Conservation (phyloP, 2,329 filamentous ascomycete genomes). For the Furcasterigmium furcatum region DNA sequence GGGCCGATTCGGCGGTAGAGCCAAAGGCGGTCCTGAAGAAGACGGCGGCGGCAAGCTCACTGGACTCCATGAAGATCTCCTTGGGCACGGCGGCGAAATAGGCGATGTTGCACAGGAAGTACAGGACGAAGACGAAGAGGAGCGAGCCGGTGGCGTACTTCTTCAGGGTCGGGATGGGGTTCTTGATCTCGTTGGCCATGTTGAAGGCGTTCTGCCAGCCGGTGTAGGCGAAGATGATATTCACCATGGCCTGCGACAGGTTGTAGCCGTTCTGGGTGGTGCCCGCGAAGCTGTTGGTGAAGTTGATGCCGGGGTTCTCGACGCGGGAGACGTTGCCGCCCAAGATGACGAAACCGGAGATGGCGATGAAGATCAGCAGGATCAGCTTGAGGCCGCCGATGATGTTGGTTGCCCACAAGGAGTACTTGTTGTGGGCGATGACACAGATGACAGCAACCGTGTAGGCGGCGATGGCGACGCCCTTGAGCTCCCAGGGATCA, state of each 20-base stretch:
- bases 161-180: slow-evolving; percentile 53
- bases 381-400: slow-evolving; percentile 59
- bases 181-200: slow-evolving; percentile 59
- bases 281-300: slow-evolving; percentile 29
- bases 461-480: slow-evolving; percentile 62
- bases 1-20: slow-evolving; percentile 40
- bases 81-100: slow-evolving; percentile 58
- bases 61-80: slow-evolving; percentile 47
- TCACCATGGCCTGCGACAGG: slow-evolving; percentile 46
- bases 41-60: slow-evolving; percentile 51
- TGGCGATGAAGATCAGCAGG: slow-evolving; percentile 54
- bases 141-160: slow-evolving; percentile 47
- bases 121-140: slow-evolving; percentile 47
- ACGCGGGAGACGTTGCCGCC: slow-evolving; percentile 27
- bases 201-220: slow-evolving; percentile 61
- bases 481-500: slow-evolving; percentile 62
- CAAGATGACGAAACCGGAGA: slow-evolving; percentile 60
- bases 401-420: slow-evolving; percentile 50
- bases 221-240: slow-evolving; percentile 55
- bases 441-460: slow-evolving; percentile 55
- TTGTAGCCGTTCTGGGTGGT: slow-evolving; percentile 31
- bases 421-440: slow-evolving; percentile 54
- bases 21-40: slow-evolving; percentile 61
- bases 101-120: slow-evolving; percentile 55
- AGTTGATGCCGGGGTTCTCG: slow-evolving; percentile 29